Evolutionary conservation across 2,329 filamentous ascomycete species (phyloP).

Genomic region (Alternaria panax): DNA sequence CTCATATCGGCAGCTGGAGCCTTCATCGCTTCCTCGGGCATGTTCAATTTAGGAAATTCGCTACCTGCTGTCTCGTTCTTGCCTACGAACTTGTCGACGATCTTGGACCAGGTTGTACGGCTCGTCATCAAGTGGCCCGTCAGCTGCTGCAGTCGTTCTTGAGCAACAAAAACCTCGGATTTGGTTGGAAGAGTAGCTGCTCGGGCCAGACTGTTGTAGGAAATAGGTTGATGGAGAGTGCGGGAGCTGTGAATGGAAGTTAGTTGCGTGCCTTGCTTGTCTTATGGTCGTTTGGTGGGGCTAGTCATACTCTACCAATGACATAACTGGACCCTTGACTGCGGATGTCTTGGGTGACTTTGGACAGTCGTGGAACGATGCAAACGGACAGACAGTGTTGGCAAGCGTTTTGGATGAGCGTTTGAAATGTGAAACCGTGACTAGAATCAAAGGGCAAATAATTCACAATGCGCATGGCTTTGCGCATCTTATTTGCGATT

Average conservation of each 20-base stretch:
- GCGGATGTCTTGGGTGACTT: neutral
- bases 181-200: constrained; percentile 20
- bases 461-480: constrained; percentile 5
- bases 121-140: constrained; percentile 12
- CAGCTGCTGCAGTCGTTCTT: constrained; percentile 12
- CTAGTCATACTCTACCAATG: constrained; percentile 16
- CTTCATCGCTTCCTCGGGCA: neutral
- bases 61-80: constrained; percentile 1
- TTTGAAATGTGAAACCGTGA: constrained; percentile 2
- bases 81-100: constrained; percentile 1
- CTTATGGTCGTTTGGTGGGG: constrained; percentile 17
- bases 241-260: constrained; percentile 16
- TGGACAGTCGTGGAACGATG: constrained; percentile 1
- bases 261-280: constrained; percentile 8
- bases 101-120: constrained; percentile 6
- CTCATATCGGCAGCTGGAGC: neutral
- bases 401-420: neutral
- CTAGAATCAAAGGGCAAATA: neutral
- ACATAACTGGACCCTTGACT: constrained; percentile 8
- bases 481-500: constrained; percentile 7
- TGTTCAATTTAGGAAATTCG: neutral
- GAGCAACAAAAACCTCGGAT: neutral
- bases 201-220: constrained; percentile 15
- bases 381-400: constrained; percentile 8
- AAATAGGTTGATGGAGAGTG: constrained; percentile 12